phyloP scores from a whole-genome alignment of 108 stramenopile species.

The Cylindrotheca fusiformis region DNA sequence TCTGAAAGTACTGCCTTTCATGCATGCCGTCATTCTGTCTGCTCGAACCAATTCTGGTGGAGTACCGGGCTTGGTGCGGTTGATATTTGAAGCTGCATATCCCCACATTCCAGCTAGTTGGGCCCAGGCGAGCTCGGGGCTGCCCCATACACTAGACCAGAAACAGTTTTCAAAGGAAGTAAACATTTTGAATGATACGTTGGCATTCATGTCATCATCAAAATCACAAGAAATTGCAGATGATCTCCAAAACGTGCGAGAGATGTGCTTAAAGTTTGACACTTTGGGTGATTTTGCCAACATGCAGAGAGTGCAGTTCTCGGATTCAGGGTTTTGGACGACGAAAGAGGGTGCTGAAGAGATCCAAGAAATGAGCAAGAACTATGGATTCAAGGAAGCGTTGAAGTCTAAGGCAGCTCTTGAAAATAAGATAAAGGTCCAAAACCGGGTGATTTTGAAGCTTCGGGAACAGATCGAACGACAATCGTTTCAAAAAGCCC shows the following conservation, averaged over 20 bases:
- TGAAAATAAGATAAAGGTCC: conserved; percentile 21
- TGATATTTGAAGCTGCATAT: conserved; percentile 51
- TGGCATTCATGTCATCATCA: conserved; percentile 15
- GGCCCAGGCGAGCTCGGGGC: conserved; percentile 23
- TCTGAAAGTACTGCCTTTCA: conserved; percentile 47
- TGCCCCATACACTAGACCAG: conserved; percentile 31
- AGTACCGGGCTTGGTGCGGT: conserved; percentile 40
- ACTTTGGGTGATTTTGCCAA: conserved; percentile 38
- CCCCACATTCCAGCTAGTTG: conserved; percentile 50
- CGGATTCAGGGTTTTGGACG: conserved; percentile 39
- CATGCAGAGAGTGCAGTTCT: conserved; percentile 40
- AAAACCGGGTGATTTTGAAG: conserved; percentile 26
- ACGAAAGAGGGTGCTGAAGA: conserved; percentile 13
- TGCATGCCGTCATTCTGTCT: conserved; percentile 50
- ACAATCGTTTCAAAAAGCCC: conserved; percentile 19
- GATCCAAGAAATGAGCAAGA: conserved; percentile 17
- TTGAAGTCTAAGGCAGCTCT: conserved; percentile 16
- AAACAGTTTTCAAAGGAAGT: conserved; percentile 20
- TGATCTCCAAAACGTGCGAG: conserved; percentile 28
- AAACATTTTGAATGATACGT: conserved; percentile 16
- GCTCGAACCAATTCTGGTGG: conserved; percentile 31
- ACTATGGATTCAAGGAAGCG: conserved; percentile 28
- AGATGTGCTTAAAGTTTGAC: conserved; percentile 29
- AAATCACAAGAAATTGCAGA: conserved; percentile 10
- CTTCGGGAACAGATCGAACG: conserved; percentile 31